Base-by-base conservation (phyloP, 306 rosid species). In the Begonia masoniana region DNA sequence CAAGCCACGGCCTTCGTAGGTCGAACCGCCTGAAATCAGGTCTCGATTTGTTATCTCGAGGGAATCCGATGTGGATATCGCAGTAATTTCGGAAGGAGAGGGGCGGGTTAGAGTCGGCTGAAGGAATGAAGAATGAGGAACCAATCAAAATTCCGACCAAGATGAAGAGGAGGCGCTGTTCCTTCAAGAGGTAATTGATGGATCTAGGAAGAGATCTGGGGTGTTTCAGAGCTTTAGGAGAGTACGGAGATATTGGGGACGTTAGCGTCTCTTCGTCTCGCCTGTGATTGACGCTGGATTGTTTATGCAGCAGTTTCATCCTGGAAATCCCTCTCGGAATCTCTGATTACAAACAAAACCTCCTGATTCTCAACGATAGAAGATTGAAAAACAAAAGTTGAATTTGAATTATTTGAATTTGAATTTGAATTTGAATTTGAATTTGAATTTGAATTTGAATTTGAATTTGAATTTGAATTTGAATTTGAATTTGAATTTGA, bases 171-270 rank as follows among this genome's bases (percentile, higher is more conserved):
- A 92, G 94, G 41, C 99, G 67, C 71, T 92, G 99, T 17, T 92
- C 99, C 17, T 73, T 65, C 51, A 92, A 60, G 21, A 86, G 72
- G 60, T 92, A 92, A 66, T 76, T 83, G 60, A 92, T 79, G 62
- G 96, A 83, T 81, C 96, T 67, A 10, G 99, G 94, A 16, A 91
- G 96, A 14, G 96, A 77, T 79, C 94, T 58, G 14, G 76, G 62
- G 70, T 81, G 87, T 36, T 86, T 92, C 10, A 68, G 71, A 26
- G 80, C 51, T 69, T 83, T 92, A 13, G 99, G 86, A 2, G 96
- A 81, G 81, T 92, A 86, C 0, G 97, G 74, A 3, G 84, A 49
- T 15, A 62, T 14, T 13, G 68, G 64, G 10, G 36, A 23, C 11
- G 60, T 17, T 41, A 71, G 56, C 75, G 68, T 71, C 70, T 88